phyloP scores from a whole-genome alignment of 768 basidiomycete species.

The Phylloporus sp. region DNA sequence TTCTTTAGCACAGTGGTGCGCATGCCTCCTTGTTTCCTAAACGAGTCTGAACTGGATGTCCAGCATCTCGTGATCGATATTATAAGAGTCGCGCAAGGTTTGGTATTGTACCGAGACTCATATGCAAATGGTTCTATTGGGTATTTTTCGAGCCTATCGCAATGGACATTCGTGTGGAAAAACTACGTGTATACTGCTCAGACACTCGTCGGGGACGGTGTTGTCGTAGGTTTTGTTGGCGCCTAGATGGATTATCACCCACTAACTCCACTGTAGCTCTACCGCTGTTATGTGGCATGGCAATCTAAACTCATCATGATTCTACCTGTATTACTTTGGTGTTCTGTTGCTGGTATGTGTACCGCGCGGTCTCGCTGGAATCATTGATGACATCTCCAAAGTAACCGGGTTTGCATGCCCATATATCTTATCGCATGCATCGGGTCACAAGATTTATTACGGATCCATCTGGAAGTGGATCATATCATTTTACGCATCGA shows the following conservation, averaged over 20 bases:
- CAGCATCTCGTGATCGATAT: constrained; percentile 19
- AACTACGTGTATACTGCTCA: constrained; percentile 11
- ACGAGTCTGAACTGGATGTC: too few species aligned
- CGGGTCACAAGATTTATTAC: constrained; percentile 20
- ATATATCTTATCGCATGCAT: constrained; percentile 10
- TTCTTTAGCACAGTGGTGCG: constrained; percentile 23
- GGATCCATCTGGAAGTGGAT: constrained; percentile 28
- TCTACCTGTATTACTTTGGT: constrained; percentile 25
- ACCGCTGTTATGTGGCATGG: constrained; percentile 27
- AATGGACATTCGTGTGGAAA: constrained; percentile 25
- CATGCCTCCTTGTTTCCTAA: neutral
- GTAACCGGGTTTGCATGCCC: constrained; percentile 15
- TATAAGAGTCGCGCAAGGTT: constrained; percentile 15
- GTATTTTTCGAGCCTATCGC: constrained; percentile 20
- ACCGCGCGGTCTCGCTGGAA: too few species aligned
- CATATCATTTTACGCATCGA: constrained; percentile 29
- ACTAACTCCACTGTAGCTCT: constrained; percentile 4
- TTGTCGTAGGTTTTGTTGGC: constrained; percentile 14
- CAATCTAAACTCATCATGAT: constrained; percentile 19
- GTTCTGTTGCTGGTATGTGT: constrained; percentile 17
- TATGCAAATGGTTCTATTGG: constrained; percentile 18
- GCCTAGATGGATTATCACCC: too few species aligned
- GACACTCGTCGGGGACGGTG: constrained; percentile 23
- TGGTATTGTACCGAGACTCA: constrained; percentile 18
- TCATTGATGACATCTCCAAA: neutral